phyloP scores from a whole-genome alignment of 805 yeast species.

The Saturnispora silvae region DNA sequence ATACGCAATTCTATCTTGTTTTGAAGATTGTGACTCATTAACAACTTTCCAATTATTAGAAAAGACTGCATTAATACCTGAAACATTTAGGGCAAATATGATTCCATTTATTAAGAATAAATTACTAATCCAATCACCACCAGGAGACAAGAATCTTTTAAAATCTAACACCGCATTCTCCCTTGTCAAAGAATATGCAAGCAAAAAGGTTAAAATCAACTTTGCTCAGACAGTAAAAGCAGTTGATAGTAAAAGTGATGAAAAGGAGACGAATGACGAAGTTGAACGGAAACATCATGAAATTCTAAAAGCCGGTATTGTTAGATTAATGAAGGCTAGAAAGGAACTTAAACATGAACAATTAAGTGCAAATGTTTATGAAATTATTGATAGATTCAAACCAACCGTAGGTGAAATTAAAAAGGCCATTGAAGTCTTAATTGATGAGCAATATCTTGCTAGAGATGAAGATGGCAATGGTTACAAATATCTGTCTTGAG shows the following conservation, averaged over 20 bases:
- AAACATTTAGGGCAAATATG: constrained; percentile 65
- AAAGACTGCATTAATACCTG: constrained; percentile 55
- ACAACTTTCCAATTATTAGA: constrained; percentile 52
- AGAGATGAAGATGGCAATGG: constrained; percentile 60
- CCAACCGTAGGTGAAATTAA: constrained; percentile 84
- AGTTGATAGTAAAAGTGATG: constrained; percentile 58
- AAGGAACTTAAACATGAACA: constrained; percentile 68
- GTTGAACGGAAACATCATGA: constrained; percentile 44
- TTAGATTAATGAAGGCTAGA: constrained; percentile 92
- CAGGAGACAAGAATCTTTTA: constrained; percentile 42
- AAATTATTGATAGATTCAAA: constrained; percentile 74
- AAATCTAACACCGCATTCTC: constrained; percentile 52
- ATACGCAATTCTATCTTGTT: constrained; percentile 77
- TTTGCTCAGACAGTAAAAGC: constrained; percentile 34
- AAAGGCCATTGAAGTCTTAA: constrained; percentile 71
- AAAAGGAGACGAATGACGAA: constrained; percentile 75
- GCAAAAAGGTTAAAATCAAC: constrained; percentile 75
- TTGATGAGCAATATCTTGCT: constrained; percentile 76
- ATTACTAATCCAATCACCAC: constrained; percentile 56
- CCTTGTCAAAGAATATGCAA: constrained; percentile 71
- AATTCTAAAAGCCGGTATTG: constrained; percentile 86
- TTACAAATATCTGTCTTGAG: constrained; percentile 51
- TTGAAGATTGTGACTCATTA: constrained; percentile 54
- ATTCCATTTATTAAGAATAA: constrained; percentile 71
- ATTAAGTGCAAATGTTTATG: constrained; percentile 77